Conservation (phyloP, 306 rosid species). For the Cucumis melo region DNA sequence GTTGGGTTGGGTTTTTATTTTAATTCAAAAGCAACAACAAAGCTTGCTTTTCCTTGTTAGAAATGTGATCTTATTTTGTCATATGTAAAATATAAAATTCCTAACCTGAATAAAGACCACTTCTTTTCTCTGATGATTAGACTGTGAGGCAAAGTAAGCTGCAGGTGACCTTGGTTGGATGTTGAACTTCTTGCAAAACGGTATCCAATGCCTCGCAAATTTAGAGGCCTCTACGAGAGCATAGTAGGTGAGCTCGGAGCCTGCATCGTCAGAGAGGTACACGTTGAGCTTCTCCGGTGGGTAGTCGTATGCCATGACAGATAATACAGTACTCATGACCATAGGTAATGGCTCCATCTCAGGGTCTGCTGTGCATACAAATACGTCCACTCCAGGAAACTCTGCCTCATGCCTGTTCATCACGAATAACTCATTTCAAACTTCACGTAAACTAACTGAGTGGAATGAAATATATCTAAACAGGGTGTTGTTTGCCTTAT, state of each 20-base stretch:
- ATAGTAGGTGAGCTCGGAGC: slow-evolving; percentile 45
- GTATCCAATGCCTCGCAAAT: slow-evolving; percentile 74
- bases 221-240: slow-evolving; percentile 48
- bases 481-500: too few relatives aligned
- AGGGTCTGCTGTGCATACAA: slow-evolving; percentile 83
- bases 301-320: slow-evolving; percentile 68
- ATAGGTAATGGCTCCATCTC: slow-evolving; percentile 56
- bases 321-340: slow-evolving; percentile 64
- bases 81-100: background rate
- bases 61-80: background rate
- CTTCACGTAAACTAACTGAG: too few relatives aligned
- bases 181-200: slow-evolving; percentile 46
- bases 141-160: slow-evolving; percentile 31
- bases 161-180: slow-evolving; percentile 69
- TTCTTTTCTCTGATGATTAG: slow-evolving; percentile 7
- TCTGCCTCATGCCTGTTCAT: slow-evolving; percentile 30
- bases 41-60: background rate
- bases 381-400: slow-evolving; percentile 58
- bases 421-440: background rate
- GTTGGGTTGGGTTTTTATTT: too few relatives aligned
- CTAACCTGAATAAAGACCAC: slow-evolving; percentile 29
- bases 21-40: background rate
- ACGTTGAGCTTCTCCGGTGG: slow-evolving; percentile 59
- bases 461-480: too few relatives aligned
- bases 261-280: slow-evolving; percentile 77